Evolutionary conservation across 768 basidiomycete species (phyloP).

Genomic region (Kwoniella botswanensis): DNA sequence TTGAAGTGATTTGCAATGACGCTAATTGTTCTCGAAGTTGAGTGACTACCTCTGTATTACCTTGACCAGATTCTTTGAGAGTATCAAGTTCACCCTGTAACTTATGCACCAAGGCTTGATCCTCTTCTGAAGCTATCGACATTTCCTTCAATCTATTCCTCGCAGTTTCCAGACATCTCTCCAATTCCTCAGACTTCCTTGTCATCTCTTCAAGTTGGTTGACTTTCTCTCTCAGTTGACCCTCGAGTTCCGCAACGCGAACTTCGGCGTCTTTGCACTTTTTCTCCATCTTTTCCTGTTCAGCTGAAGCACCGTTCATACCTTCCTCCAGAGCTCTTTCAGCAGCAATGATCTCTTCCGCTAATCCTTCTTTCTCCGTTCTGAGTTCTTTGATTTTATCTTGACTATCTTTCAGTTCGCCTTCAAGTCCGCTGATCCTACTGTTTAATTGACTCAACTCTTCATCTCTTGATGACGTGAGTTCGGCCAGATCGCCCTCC

Average conservation of each 20-base stretch:
- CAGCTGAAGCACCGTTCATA: slow-evolving; percentile 3
- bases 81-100: background rate
- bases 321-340: slow-evolving; percentile 23
- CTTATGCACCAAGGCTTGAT: background rate
- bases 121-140: background rate
- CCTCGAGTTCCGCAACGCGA: slow-evolving; percentile 7
- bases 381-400: background rate
- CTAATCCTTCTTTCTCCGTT: slow-evolving; percentile 16
- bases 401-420: background rate
- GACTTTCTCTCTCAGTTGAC: slow-evolving; percentile 5
- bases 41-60: background rate
- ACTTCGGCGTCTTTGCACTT: background rate
- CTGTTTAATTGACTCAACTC: background rate
- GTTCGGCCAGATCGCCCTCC: slow-evolving; percentile 3
- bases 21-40: background rate
- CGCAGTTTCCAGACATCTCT: background rate
- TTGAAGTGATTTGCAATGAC: background rate
- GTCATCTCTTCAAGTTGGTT: background rate
- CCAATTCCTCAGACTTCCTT: background rate
- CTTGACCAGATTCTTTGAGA: background rate
- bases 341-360: slow-evolving; percentile 18
- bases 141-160: background rate
- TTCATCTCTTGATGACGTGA: background rate
- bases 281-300: slow-evolving; percentile 6
- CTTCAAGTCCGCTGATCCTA: slow-evolving; percentile 12